phyloP scores from a whole-genome alignment of 73 alveolate genomes.

The Paramecium tetraurelia region DNA sequence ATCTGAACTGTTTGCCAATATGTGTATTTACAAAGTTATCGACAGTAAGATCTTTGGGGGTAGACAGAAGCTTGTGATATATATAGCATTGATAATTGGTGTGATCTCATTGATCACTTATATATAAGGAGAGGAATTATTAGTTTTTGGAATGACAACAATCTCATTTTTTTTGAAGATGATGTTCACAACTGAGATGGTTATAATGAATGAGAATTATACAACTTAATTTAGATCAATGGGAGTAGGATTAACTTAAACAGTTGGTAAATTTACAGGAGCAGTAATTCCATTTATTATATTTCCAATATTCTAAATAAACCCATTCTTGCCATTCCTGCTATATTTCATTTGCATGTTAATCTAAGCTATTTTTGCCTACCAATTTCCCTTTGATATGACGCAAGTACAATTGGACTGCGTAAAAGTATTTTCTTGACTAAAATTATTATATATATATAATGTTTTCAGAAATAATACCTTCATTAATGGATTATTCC shows the following conservation, averaged over 20 bases:
- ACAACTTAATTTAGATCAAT: conserved; percentile 39
- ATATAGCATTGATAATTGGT: neutral
- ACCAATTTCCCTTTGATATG: neutral
- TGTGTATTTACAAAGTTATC: neutral
- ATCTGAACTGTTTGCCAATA: neutral
- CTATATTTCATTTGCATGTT: neutral
- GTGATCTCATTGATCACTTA: neutral
- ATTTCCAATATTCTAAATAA: neutral
- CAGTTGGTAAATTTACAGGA: conserved; percentile 32
- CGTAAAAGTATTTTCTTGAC: neutral
- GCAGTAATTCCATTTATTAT: conserved; percentile 16
- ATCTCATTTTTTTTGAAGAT: conserved; percentile 28
- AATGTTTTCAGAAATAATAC: neutral
- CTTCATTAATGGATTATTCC: neutral
- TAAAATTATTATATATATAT: neutral
- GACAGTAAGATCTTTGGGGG: conserved; percentile 25
- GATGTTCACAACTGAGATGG: conserved; percentile 48
- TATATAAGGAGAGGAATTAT: neutral
- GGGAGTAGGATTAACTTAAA: conserved; percentile 44
- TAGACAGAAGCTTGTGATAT: neutral
- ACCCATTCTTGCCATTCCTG: conserved; percentile 21
- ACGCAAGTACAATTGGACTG: neutral
- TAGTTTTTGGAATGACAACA: neutral
- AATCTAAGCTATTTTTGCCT: neutral
- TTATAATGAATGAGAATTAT: conserved; percentile 40